phyloP scores from a whole-genome alignment of 768 basidiomycete species.

The Suillus subaureus region DNA sequence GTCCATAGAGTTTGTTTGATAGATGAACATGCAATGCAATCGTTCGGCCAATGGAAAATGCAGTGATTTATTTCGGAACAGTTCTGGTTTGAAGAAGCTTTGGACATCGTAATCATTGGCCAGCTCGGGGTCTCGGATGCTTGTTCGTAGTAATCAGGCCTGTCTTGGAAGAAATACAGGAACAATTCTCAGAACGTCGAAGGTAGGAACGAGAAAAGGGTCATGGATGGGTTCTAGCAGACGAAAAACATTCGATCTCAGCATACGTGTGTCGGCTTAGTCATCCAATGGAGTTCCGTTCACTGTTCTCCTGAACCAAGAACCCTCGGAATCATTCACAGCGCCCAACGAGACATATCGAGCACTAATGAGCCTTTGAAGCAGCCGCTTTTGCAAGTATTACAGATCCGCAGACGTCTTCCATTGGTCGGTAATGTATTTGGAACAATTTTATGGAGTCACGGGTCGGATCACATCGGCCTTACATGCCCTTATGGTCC shows the following conservation, averaged over 20 bases:
- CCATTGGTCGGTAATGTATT: conserved; percentile 1
- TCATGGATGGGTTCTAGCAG: neutral
- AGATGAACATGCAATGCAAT: neutral
- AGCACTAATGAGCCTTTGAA: neutral
- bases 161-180: neutral
- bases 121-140: neutral
- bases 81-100: neutral
- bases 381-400: neutral
- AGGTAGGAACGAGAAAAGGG: neutral
- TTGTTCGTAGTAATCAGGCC: neutral
- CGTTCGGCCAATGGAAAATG: neutral
- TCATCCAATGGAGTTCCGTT: neutral
- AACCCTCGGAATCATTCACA: neutral
- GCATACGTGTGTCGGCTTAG: neutral
- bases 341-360: neutral
- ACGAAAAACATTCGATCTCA: neutral
- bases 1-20: neutral
- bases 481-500: neutral
- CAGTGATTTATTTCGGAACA: neutral
- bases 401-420: neutral
- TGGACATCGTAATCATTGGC: neutral
- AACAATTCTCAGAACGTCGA: neutral
- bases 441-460: neutral
- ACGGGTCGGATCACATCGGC: conserved; percentile 1
- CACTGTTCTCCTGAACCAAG: neutral